Evolutionary conservation across 169 alveolate genomes (phyloP), one percentile per base, ranked within the genome.

Genomic region (Eimeria sp.): DNA sequence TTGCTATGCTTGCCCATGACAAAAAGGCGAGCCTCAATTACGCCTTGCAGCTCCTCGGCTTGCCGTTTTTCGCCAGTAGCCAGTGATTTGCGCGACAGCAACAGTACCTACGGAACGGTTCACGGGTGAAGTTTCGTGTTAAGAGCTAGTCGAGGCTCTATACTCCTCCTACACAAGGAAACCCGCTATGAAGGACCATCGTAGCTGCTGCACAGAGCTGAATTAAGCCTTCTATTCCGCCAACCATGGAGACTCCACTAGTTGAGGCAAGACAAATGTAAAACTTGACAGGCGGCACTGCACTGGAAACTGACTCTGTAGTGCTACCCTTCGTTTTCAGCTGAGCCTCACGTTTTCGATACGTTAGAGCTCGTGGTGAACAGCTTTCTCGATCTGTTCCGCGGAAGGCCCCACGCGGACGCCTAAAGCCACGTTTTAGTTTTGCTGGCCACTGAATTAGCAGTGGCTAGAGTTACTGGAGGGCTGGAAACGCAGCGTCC

Each of bases 251-350:
- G 2, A 40, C 52, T 72, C 37, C 52, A 71, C 54, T 37, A 14
- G 30, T 30, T 37, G 4, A 77, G 88, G 88, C 64, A 46, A 76
- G 49, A 49, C 66, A 77, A 27, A 25, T 27, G 40, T 20, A 49
- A 27, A 49, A 46, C 49, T 77, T 77, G 68, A 37, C 88, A 52
- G 88, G 49, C 64, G 64, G 88, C 66, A 49, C n/a, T 77, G 64
- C 68, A 46, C 66, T 66, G 68, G n/a, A 76, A 52, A 52, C 27
- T 4, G 25, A 46, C 46, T 64, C 88, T 9, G 37, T n/a, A 43
- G 64, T 77, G 46, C 37, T 23, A n/a, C 88, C 4, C 66, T 0
- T 20, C 23, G 88, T 23, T 18, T 52, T 77, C 88, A 52, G 88
- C 64, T 77, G 64, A 77, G 88, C 52, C n/a, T 72, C 88, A 2